phyloP scores from a whole-genome alignment of 2,329 filamentous ascomycete species.

The Catunica adiposa region DNA sequence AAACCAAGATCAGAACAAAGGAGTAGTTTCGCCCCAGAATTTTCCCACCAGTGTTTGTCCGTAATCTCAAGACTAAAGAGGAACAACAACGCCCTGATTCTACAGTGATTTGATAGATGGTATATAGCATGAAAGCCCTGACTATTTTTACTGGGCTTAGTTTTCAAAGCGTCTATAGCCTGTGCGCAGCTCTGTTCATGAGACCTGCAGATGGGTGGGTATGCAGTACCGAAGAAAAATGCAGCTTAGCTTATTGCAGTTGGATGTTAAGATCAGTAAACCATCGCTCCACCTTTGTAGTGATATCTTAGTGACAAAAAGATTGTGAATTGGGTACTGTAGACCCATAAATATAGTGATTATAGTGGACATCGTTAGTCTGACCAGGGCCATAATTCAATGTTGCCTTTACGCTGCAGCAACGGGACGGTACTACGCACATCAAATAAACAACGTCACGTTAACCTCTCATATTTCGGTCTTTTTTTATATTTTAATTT shows the following conservation, averaged over 20 bases:
- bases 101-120: neutral
- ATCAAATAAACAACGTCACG: neutral
- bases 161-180: neutral
- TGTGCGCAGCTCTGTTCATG: neutral
- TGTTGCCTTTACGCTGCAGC: neutral
- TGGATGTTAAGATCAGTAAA: too few species aligned
- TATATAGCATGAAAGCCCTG: neutral
- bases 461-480: constrained; percentile 1
- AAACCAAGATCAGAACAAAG: neutral
- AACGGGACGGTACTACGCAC: neutral
- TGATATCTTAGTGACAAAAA: too few species aligned
- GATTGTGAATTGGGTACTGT: too few species aligned
- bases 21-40: neutral
- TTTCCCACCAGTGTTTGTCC: neutral
- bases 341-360: neutral
- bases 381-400: neutral
- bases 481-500: neutral
- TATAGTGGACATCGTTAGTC: neutral
- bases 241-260: neutral
- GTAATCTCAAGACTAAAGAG: neutral
- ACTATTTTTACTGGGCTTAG: neutral
- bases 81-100: neutral
- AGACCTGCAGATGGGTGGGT: neutral
- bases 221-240: neutral
- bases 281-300: too few species aligned